Base-by-base conservation (phyloP, 2,329 filamentous ascomycete species). In the Aureobasidium sp. region DNA sequence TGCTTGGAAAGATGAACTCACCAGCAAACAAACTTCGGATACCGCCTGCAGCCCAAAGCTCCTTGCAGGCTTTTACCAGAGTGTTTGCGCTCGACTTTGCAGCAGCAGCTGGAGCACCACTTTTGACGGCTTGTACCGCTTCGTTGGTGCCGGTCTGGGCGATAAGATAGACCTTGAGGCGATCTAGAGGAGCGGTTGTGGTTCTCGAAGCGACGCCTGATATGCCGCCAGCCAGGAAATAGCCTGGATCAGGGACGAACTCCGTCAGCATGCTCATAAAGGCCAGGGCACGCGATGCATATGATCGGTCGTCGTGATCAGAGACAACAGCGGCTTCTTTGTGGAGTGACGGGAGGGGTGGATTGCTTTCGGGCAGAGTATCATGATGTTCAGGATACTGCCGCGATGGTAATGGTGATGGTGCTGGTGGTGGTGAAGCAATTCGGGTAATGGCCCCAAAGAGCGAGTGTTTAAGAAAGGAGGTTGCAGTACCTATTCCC, bases 141-240 rank as follows among this genome's bases (percentile, higher is more conserved):
- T 83, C 81, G 67, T 83, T 71, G 62, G 80, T 81, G 66, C 81
- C 83, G 62, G 91, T 96, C 75, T 95, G 93, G 59, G 96, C 93
- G 69, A 99, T 94, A 59, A 99, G 84, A 74, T 96, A 97, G 67
- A 99, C 94, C 78, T 97, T 97, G 63, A 99, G 81, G 69, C 94
- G 91, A 78, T 99, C 94, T 75, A 99, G 86, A 63, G 94, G 94
- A 64, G 94, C 94, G 68, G 94, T 99, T 66, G 90, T 89, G 72
- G 94, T 97, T 73, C 94, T 88, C 72, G 93, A 97, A 70, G 97
- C 87, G 74, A 91, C 93, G 74, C 94, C 94, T 74, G 93, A 91
- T 73, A 96, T 81, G 75, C 91, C 94, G 81, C 94, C 94, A 74
- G 94, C 94, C 78, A 96, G 77, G 77, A 97, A 99, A 79, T 97